These are phyloP conservation scores for Colletotrichum cordylinicola DNA, from an alignment of 2,329 filamentous ascomycete species.

Conservation along the genomic window DNA sequence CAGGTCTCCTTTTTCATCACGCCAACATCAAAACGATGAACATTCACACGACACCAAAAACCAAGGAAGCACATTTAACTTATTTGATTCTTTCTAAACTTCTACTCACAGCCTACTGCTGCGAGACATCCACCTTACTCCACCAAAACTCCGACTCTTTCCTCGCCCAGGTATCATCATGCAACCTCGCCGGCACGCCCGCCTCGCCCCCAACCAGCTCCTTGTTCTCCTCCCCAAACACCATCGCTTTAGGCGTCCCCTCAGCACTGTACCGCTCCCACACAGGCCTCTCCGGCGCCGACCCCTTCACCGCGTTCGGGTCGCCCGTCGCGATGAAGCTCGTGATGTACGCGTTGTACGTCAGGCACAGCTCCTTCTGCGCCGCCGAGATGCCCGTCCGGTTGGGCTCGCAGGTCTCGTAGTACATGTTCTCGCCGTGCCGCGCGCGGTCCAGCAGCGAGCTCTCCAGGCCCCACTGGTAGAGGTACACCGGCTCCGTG, in stretches of 20 bases:
- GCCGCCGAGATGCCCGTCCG: constrained; percentile 47
- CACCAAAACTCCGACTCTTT: constrained; percentile 67
- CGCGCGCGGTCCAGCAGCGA: constrained; percentile 41
- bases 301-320: constrained; percentile 6
- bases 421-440: constrained; percentile 50
- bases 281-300: constrained; percentile 40
- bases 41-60: not conserved
- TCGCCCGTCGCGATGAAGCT: constrained; percentile 35
- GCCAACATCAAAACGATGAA: not conserved
- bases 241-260: constrained; percentile 44
- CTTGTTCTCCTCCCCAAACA: constrained; percentile 67
- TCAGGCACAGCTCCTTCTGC: constrained; percentile 40
- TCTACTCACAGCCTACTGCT: constrained; percentile 27
- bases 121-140: constrained; percentile 53
- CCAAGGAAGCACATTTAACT: not conserved
- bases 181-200: constrained; percentile 47
- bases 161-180: constrained; percentile 43
- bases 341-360: constrained; percentile 45
- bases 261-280: constrained; percentile 27
- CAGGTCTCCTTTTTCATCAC: not conserved
- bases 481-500: constrained; percentile 40
- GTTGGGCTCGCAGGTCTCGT: constrained; percentile 27
- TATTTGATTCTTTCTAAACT: not conserved
- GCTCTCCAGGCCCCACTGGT: constrained; percentile 62
- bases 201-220: constrained; percentile 47